Percentiles rank a stretch among this genome's conserved stretches.
Conservation (phyloP, 306 rosid species). For the Quercus suber region DNA sequence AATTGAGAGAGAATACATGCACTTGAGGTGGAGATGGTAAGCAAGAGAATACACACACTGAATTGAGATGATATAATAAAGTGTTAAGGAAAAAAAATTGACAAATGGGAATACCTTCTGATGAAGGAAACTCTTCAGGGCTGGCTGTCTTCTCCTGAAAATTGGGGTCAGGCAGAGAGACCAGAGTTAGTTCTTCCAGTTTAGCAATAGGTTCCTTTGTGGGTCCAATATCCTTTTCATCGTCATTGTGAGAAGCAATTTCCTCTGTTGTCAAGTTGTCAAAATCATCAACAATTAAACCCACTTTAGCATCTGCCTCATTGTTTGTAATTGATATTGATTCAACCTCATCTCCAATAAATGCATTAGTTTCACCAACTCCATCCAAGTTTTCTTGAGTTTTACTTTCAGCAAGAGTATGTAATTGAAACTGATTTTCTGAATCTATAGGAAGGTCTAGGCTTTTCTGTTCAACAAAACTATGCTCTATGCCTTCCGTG, state of each 20-base stretch:
- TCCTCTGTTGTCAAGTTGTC: constrained; percentile 12
- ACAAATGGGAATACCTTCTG: constrained; percentile 33
- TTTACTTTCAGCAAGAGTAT: constrained; percentile 2
- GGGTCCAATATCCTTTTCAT: constrained; percentile 12
- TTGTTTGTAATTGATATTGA: constrained; percentile 24
- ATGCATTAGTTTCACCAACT: constrained; percentile 15
- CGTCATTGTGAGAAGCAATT: constrained; percentile 2
- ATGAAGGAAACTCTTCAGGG: constrained; percentile 13
- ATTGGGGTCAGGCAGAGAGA: constrained; percentile 35
- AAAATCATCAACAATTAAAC: constrained; percentile 25
- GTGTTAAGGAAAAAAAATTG: background rate
- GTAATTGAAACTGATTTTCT: constrained; percentile 13
- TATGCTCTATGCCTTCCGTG: constrained; percentile 4
- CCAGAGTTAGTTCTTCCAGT: constrained; percentile 26
- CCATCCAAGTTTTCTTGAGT: constrained; percentile 24
- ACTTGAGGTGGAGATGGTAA: background rate
- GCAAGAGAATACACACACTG: background rate
- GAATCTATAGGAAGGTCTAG: constrained; percentile 12
- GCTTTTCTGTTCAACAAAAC: constrained; percentile 17
- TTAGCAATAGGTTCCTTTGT: constrained; percentile 14
- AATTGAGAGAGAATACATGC: background rate
- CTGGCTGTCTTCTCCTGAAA: constrained; percentile 41
- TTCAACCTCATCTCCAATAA: constrained; percentile 16
- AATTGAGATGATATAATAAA: background rate
- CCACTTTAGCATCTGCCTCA: constrained; percentile 17